Percentiles rank a stretch among this genome's conserved stretches.
Evolutionary conservation across 176 grass and related monocot species (phyloP).

Genomic region (sorghum (Sorghum bicolor)): Sorghum_bicolor_NCBIv3 NC_012879.2:11480001-11480500

Average conservation of each 20-base stretch:
- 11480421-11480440: not conserved
- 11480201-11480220: not conserved
- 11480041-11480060: not conserved
- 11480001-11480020: not conserved
- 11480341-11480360: not conserved
- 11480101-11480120: not conserved
- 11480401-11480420: not conserved
- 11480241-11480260: not conserved
- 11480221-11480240: not conserved
- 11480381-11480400: not conserved
- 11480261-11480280: not conserved
- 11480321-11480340: not conserved
- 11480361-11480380: conserved; percentile 7
- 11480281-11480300: not conserved
- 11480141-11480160: not conserved
- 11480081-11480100: not conserved
- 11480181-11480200: not conserved
- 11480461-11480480: not conserved
- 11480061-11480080: too few species aligned
- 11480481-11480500: not conserved
- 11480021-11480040: not conserved
- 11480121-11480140: not conserved
- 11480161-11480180: not conserved
- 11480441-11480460: not conserved
- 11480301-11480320: not conserved